A percentile compares a stretch with the other conserved stretches of the same genome.
Conservation (phyloP, 1,284 basidiomycete genomes). For the Cystobasidium slooffiae region DNA sequence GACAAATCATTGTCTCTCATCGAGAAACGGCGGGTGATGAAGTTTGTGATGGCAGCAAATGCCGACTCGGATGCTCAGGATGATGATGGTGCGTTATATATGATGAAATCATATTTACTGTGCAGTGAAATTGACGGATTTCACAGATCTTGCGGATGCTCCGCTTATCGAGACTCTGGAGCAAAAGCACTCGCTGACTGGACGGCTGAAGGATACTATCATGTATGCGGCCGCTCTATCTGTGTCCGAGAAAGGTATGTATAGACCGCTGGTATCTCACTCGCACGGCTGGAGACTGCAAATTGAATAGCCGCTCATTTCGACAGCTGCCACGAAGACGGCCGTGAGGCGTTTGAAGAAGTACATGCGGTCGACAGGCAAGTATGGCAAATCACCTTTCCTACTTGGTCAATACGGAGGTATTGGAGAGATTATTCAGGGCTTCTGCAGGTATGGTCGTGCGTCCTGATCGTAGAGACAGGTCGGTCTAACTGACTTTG, state of each 20-base stretch:
- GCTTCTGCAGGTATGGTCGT: slow-evolving; percentile 69
- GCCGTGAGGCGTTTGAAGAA: slow-evolving; percentile 70
- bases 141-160: not conserved
- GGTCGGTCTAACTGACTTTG: not conserved
- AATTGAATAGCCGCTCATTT: not conserved
- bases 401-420: slow-evolving; percentile 94
- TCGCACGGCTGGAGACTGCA: not conserved
- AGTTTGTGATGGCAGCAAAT: slow-evolving; percentile 80
- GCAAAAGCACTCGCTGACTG: slow-evolving; percentile 20
- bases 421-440: slow-evolving; percentile 86
- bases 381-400: slow-evolving; percentile 89
- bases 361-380: slow-evolving; percentile 78
- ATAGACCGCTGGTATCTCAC: too few relatives aligned
- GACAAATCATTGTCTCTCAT: slow-evolving; percentile 74
- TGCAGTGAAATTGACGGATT: not conserved
- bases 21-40: slow-evolving; percentile 91
- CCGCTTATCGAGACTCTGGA: not conserved
- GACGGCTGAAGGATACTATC: slow-evolving; percentile 42
- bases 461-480: not conserved
- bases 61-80: not conserved
- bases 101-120: not conserved
- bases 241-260: slow-evolving; percentile 49
- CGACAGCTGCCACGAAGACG: slow-evolving; percentile 50
- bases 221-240: slow-evolving; percentile 55
- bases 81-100: not conserved